Evolutionary conservation across 1,284 basidiomycete genomes (phyloP).

Genomic region (Tranzscheliella williamsii): DNA sequence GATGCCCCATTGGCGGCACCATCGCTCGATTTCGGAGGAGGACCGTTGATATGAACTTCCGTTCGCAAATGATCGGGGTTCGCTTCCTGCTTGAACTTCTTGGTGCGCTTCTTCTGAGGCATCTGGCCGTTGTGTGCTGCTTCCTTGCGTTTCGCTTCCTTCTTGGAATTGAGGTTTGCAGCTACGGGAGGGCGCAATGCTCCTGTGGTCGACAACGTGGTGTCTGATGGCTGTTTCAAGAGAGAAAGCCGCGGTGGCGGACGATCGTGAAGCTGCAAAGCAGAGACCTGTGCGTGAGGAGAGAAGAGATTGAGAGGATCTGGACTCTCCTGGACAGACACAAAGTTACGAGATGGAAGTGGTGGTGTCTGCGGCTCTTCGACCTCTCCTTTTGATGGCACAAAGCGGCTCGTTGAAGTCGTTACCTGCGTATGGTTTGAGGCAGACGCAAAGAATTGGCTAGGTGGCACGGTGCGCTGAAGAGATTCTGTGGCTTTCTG

Average conservation of each 20-base stretch:
- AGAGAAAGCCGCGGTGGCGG: slow-evolving; percentile 1
- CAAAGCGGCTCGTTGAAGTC: no score
- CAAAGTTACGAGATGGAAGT: background rate
- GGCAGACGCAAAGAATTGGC: no score
- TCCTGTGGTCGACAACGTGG: slow-evolving; percentile 1
- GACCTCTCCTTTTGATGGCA: background rate
- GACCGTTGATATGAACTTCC: no score
- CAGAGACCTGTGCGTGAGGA: slow-evolving; percentile 15
- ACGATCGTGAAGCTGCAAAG: slow-evolving; percentile 15
- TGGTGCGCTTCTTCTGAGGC: slow-evolving; percentile 16
- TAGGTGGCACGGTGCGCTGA: no score
- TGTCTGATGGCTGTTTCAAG: background rate
- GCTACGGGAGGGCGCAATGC: background rate
- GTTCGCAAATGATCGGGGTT: no score
- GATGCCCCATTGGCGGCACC: no score
- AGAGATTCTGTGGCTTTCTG: no score
- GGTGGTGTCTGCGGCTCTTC: slow-evolving; percentile 26
- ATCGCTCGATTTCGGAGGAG: no score
- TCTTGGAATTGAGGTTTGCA: background rate
- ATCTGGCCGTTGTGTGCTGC: no score
- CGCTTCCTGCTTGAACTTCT: slow-evolving; percentile 10
- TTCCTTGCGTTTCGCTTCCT: slow-evolving; percentile 16
- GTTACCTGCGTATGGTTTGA: no score
- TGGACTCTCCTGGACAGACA: slow-evolving; percentile 30
- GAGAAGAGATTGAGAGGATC: slow-evolving; percentile 39